phyloP scores from a whole-genome alignment of 192 early-diverging fungal genomes.

The Podila verticillata region DNA sequence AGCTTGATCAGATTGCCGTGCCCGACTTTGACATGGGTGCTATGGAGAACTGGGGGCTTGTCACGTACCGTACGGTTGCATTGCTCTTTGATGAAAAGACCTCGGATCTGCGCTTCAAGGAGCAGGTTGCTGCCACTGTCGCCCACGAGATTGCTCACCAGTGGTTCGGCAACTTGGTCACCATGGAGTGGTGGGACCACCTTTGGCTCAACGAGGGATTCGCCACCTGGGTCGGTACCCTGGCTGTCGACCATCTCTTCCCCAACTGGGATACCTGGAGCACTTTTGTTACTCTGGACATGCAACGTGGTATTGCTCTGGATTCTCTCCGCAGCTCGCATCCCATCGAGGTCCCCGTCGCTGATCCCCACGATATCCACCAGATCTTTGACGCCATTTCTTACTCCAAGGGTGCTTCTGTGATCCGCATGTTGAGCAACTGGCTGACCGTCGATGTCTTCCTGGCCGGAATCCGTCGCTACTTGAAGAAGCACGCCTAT shows the following conservation, averaged over 20 bases:
- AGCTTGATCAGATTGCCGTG: slow-evolving; percentile 89
- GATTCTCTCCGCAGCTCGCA: slow-evolving; percentile 91
- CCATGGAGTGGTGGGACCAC: slow-evolving; percentile 94
- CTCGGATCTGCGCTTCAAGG: slow-evolving; percentile 78
- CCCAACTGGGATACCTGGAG: slow-evolving; percentile 96
- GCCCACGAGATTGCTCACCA: slow-evolving; percentile 89
- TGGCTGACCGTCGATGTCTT: slow-evolving; percentile 79
- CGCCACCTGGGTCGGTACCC: slow-evolving; percentile 94
- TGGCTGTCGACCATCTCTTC: slow-evolving; percentile 89
- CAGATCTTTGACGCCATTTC: slow-evolving; percentile 97
- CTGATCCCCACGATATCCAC: slow-evolving; percentile 84
- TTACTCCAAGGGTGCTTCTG: slow-evolving; percentile 90
- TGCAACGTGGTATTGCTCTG: slow-evolving; percentile 77
- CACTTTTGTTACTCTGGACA: slow-evolving; percentile 78
- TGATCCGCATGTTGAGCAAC: slow-evolving; percentile 93
- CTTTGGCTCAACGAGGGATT: slow-evolving; percentile 99
- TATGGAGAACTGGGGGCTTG: slow-evolving; percentile 99
- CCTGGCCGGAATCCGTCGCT: slow-evolving; percentile 72
- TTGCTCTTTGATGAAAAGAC: slow-evolving; percentile 86
- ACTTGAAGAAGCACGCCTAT: slow-evolving; percentile 87
- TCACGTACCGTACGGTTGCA: slow-evolving; percentile 89
- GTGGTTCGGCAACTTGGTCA: slow-evolving; percentile 97
- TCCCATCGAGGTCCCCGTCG: slow-evolving; percentile 91
- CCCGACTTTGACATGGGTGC: slow-evolving; percentile 87
- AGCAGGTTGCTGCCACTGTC: slow-evolving; percentile 87